Base-by-base conservation (phyloP, 2,329 filamentous ascomycete genomes). In the Zopfia rhizophila region DNA sequence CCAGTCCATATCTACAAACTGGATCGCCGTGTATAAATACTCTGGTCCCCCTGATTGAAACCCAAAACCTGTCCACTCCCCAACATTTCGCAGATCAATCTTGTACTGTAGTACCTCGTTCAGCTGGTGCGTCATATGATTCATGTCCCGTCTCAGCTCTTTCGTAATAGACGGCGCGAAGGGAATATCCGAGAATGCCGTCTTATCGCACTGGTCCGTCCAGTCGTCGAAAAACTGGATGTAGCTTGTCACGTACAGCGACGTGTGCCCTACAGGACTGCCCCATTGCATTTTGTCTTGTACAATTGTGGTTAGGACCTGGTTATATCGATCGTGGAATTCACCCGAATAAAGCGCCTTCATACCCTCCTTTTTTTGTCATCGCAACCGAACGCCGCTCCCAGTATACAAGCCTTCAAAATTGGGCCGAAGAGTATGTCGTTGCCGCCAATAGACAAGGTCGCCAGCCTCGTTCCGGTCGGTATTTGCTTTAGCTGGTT, bases 361-460 rank as follows among this genome's bases (percentile, higher is more conserved):
- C n/a, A n/a, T n/a, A n/a, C n/a, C n/a, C n/a, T n/a, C n/a, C n/a
- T n/a, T n/a, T n/a, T n/a, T n/a, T n/a, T n/a, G n/a, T n/a, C n/a
- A n/a, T n/a, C n/a, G n/a, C n/a, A n/a, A n/a, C n/a, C n/a, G n/a
- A n/a, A n/a, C n/a, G n/a, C n/a, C n/a, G n/a, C n/a, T n/a, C n/a
- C n/a, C n/a, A n/a, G n/a, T 5, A 46, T 19, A 17, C 43, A 46
- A 28, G 5, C 8, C 14, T 17, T 33, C 4, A 46, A 13, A 19
- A 46, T 46, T 13, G 10, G 10, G 4, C 19, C 16, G 21, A 46
- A 46, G 7, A 30, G 13, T 11, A 46, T 17, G 22, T 46, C 43
- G 18, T 46, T 46, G 7, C 43, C 43, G 5, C 43, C 43, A 11
- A 46, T 46, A 4, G 43, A 46, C 5, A 46, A 37, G 16, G 43